phyloP scores from a whole-genome alignment of 305 asterid genomes.

The Caryopteris hybrid region DNA sequence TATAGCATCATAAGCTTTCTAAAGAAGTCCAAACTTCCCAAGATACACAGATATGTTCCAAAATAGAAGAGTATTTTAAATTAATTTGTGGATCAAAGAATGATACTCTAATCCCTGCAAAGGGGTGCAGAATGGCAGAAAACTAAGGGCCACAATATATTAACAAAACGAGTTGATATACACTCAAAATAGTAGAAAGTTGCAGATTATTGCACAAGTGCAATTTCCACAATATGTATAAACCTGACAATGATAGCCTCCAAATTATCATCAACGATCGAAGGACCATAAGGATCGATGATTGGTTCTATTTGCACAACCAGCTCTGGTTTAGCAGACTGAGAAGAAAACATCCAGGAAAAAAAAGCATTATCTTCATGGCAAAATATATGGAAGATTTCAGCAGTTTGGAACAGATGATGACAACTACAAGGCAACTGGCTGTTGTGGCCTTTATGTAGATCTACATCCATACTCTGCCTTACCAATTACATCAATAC shows the following conservation, averaged over 20 bases:
- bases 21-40: too few relatives aligned
- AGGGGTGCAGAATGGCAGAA: not conserved
- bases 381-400: slow-evolving; percentile 6
- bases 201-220: not conserved
- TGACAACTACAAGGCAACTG: not conserved
- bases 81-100: not conserved
- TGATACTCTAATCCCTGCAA: not conserved
- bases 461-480: not conserved
- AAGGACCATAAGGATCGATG: slow-evolving; percentile 94
- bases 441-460: not conserved
- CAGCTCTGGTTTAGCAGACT: slow-evolving; percentile 77
- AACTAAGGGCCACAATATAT: not conserved
- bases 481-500: too few relatives aligned
- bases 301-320: slow-evolving; percentile 78
- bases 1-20: too few relatives aligned
- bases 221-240: not conserved
- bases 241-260: slow-evolving; percentile 93
- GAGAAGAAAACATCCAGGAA: slow-evolving; percentile 15
- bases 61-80: too few relatives aligned
- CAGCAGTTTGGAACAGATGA: not conserved
- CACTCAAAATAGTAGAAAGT: not conserved
- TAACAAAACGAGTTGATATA: not conserved
- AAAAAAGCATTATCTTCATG: slow-evolving; percentile 22
- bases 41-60: too few relatives aligned
- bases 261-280: slow-evolving; percentile 71